These are phyloP conservation scores for Fusarium sp. DNA, from an alignment of 2,329 filamentous ascomycete species.

Conservation along the genomic window DNA sequence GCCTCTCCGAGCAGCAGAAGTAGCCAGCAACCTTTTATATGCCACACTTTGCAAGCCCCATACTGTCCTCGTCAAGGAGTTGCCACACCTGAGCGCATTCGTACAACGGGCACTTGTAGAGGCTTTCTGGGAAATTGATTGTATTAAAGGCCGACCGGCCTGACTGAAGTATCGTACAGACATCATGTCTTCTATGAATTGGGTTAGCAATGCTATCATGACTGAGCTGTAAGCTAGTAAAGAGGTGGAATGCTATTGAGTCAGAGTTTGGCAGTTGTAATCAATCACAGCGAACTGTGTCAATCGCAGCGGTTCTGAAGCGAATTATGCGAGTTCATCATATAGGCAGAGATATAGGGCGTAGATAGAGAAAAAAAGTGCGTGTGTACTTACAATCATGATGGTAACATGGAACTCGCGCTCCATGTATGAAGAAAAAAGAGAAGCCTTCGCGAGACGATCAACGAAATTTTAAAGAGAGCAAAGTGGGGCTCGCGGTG, in stretches of 20 bases:
- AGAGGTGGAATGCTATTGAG: constrained; percentile 21
- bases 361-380: background rate
- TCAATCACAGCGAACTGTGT: constrained; percentile 57
- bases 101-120: constrained; percentile 24
- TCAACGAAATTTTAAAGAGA: constrained; percentile 37
- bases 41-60: constrained; percentile 9
- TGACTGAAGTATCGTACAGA: constrained; percentile 50
- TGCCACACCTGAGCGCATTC: constrained; percentile 10
- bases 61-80: constrained; percentile 23
- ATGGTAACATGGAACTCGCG: constrained; percentile 46
- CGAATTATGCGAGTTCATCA: constrained; percentile 56
- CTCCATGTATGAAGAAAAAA: constrained; percentile 42
- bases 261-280: constrained; percentile 55
- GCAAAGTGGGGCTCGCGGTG: background rate
- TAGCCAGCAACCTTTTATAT: constrained; percentile 35
- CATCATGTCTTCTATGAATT: constrained; percentile 50
- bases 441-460: constrained; percentile 9
- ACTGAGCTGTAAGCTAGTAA: constrained; percentile 18
- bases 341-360: constrained; percentile 22
- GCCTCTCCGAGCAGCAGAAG: constrained; percentile 23
- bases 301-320: constrained; percentile 63
- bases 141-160: constrained; percentile 46
- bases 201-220: constrained; percentile 31
- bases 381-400: constrained; percentile 51
- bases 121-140: constrained; percentile 21